These are phyloP conservation scores for Trypanosomatidae sp. DNA, from an alignment of 208 protist genomes.

Conservation along the genomic window DNA sequence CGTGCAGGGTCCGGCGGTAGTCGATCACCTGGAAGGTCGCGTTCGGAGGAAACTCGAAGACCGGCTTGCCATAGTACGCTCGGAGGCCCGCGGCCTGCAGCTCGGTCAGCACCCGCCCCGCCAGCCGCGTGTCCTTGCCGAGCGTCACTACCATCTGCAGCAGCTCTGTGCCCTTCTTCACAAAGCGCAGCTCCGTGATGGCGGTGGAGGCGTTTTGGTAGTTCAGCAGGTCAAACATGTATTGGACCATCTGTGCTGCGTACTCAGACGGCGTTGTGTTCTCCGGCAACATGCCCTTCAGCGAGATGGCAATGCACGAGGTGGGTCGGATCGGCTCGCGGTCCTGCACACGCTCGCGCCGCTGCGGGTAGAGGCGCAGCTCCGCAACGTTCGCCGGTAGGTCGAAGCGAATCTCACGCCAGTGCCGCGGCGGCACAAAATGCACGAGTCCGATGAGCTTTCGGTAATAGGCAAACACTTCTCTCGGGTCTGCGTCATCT, in stretches of 20 bases:
- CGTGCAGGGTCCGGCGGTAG: constrained; percentile 53
- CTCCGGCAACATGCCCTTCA: constrained; percentile 61
- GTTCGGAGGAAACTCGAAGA: constrained; percentile 45
- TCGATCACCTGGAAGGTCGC: constrained; percentile 85
- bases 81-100: constrained; percentile 53
- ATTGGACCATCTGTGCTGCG: constrained; percentile 73
- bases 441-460: constrained; percentile 43
- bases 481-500: constrained; percentile 16
- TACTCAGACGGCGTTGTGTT: constrained; percentile 70
- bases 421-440: constrained; percentile 60
- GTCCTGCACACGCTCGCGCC: constrained; percentile 50
- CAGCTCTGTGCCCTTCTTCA: constrained; percentile 71
- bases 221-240: constrained; percentile 71
- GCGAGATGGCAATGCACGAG: constrained; percentile 55
- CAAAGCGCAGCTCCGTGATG: constrained; percentile 77
- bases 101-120: constrained; percentile 48
- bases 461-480: constrained; percentile 61
- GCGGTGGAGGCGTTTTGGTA: constrained; percentile 68
- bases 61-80: constrained; percentile 55
- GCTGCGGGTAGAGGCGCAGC: constrained; percentile 64
- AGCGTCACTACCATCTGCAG: constrained; percentile 78
- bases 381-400: constrained; percentile 77
- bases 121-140: constrained; percentile 57
- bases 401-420: constrained; percentile 73
- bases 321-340: constrained; percentile 42